Conservation (phyloP, 106 monocot genomes). For the Phalaenopsis equestris region DNA sequence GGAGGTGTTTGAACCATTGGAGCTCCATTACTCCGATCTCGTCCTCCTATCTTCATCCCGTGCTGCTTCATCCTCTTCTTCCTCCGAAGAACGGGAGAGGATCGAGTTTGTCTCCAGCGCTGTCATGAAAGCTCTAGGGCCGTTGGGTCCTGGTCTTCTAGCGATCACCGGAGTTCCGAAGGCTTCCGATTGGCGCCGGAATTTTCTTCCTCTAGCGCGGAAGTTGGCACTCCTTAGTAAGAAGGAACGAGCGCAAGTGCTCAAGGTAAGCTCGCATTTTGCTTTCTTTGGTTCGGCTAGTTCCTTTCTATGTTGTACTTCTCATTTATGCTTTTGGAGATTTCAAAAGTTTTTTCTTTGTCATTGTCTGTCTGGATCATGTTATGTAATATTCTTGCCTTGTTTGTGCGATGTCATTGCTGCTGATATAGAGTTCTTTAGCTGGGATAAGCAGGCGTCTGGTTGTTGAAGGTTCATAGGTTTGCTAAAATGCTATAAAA, state of each 20-base stretch:
- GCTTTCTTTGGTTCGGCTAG: background rate
- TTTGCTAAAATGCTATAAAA: too few species aligned
- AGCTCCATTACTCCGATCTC: slow-evolving; percentile 58
- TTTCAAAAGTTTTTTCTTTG: background rate
- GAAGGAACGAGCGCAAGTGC: slow-evolving; percentile 46
- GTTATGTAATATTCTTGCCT: too few species aligned
- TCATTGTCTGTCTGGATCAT: background rate
- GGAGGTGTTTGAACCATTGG: slow-evolving; percentile 45
- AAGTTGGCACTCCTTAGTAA: slow-evolving; percentile 54
- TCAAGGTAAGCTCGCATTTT: slow-evolving; percentile 48
- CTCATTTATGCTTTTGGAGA: background rate
- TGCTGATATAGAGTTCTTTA: too few species aligned
- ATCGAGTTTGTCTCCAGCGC: slow-evolving; percentile 30
- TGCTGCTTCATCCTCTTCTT: background rate
- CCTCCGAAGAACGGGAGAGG: slow-evolving; percentile 14
- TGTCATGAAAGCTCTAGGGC: slow-evolving; percentile 62
- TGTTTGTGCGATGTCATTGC: too few species aligned
- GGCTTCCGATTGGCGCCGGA: slow-evolving; percentile 32
- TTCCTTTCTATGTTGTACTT: background rate
- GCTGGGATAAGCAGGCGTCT: too few species aligned
- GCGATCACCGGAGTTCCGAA: slow-evolving; percentile 47
- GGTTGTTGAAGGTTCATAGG: too few species aligned
- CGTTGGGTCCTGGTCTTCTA: slow-evolving; percentile 73
- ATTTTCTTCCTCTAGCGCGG: slow-evolving; percentile 61
- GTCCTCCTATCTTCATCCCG: slow-evolving; percentile 46